Evolutionary conservation across 805 yeast species (phyloP).

Genomic region (Grigorovia yakushimaensis): DNA sequence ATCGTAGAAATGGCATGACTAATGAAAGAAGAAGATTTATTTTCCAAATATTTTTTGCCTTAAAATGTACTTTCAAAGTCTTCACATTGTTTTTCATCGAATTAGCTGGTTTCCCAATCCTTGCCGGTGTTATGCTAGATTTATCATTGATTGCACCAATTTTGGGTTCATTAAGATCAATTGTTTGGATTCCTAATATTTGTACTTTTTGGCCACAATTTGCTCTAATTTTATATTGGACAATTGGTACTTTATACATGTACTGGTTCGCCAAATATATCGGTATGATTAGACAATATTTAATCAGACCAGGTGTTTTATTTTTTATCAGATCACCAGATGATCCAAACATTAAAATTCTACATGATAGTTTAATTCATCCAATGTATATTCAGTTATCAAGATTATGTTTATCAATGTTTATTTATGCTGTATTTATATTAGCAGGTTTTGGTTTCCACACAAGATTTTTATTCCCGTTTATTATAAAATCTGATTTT

Average conservation of each 20-base stretch:
- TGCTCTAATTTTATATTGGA: constrained; percentile 41
- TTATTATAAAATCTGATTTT: constrained; percentile 23
- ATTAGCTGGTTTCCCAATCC: constrained; percentile 73
- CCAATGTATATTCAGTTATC: constrained; percentile 65
- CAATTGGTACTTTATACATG: constrained; percentile 78
- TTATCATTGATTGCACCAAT: constrained; percentile 38
- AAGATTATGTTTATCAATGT: constrained; percentile 61
- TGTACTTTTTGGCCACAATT: constrained; percentile 19
- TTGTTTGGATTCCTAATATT: constrained; percentile 17
- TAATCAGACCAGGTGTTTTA: constrained; percentile 80
- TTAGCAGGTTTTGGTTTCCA: constrained; percentile 63
- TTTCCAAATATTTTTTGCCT: constrained; percentile 44
- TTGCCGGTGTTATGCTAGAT: constrained; percentile 74
- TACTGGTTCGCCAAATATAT: constrained; percentile 76
- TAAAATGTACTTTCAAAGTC: constrained; percentile 61
- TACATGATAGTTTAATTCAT: constrained; percentile 78
- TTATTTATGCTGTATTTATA: constrained; percentile 66
- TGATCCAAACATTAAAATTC: constrained; percentile 78
- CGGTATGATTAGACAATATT: constrained; percentile 63
- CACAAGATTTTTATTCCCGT: constrained; percentile 38
- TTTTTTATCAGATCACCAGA: constrained; percentile 91
- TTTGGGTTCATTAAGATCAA: constrained; percentile 9
- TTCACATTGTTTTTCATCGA: constrained; percentile 68
- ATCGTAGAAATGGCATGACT: constrained; percentile 23
- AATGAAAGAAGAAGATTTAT: constrained; percentile 35